Conservation (phyloP, 345 rosid species). For the Corymbia maculata region DNA sequence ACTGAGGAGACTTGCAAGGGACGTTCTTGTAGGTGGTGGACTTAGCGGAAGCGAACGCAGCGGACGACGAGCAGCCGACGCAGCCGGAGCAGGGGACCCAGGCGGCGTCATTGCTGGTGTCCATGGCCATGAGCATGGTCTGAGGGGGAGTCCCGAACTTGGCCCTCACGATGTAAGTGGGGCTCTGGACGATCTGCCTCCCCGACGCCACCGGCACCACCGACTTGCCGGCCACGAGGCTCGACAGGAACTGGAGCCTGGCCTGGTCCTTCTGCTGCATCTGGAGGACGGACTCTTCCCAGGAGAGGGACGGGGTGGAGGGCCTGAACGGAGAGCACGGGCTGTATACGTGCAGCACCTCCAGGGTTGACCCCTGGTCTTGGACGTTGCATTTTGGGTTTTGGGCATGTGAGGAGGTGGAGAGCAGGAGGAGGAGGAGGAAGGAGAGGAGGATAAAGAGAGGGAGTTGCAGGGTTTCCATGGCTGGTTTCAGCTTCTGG, state of each 20-base stretch:
- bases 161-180: constrained; percentile 15
- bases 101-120: constrained; percentile 19
- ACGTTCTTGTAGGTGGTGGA: constrained; percentile 55
- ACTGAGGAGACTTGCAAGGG: constrained; percentile 59
- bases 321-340: constrained; percentile 77
- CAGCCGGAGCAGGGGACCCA: constrained; percentile 27
- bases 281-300: constrained; percentile 73
- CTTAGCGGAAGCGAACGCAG: constrained; percentile 31
- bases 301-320: constrained; percentile 35
- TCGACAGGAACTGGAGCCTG: constrained; percentile 61
- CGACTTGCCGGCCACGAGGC: constrained; percentile 58
- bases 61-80: constrained; percentile 36
- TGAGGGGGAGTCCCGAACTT: constrained; percentile 22
- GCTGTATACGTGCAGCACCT: constrained; percentile 65
- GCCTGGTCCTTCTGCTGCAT: constrained; percentile 63
- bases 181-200: constrained; percentile 18
- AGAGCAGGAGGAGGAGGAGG: constrained; percentile 6
- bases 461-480: background rate
- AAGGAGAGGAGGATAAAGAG: background rate
- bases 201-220: constrained; percentile 33
- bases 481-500: background rate
- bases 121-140: constrained; percentile 22
- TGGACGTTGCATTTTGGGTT: constrained; percentile 31
- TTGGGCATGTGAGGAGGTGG: constrained; percentile 14
- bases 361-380: constrained; percentile 49